Conservation (phyloP, 2,329 filamentous ascomycete genomes). For the Arthroderma sp. region DNA sequence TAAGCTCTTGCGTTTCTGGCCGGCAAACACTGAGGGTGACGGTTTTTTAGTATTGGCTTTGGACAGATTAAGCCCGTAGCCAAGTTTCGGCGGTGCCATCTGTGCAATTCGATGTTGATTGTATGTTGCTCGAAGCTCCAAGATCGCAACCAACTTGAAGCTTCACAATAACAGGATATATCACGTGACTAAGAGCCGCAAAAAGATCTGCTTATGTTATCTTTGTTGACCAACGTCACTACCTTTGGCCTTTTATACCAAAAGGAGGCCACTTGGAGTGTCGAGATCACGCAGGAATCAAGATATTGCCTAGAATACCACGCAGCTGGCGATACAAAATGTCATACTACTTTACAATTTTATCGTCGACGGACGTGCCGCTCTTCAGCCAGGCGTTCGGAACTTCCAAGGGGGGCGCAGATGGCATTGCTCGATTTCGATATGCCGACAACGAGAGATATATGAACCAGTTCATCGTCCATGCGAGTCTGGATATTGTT, state of each 20-base stretch:
- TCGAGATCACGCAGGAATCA: background rate
- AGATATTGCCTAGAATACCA: background rate
- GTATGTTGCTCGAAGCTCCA: background rate
- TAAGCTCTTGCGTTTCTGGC: conserved; percentile 38
- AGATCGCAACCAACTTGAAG: background rate
- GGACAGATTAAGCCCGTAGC: conserved; percentile 34
- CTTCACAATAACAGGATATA: background rate
- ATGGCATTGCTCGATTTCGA: conserved; percentile 79
- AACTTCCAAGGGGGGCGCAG: conserved; percentile 88
- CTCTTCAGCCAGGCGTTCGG: conserved; percentile 96
- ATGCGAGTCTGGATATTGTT: conserved; percentile 85
- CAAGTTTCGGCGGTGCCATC: conserved; percentile 26
- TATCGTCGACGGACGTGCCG: conserved; percentile 89
- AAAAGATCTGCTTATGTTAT: background rate
- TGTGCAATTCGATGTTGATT: background rate
- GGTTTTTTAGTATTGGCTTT: conserved; percentile 24
- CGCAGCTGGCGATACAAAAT: conserved; percentile 39
- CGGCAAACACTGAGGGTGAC: conserved; percentile 22
- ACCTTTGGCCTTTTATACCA: too few species aligned
- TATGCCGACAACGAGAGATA: conserved; percentile 81
- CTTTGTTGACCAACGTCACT: too few species aligned
- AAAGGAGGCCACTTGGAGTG: background rate
- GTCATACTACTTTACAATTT: conserved; percentile 98
- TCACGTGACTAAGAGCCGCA: background rate
- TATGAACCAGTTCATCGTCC: conserved; percentile 95